Base-by-base conservation (phyloP, 352 stramenopile genomes). In the Pythium guiyangense region DNA sequence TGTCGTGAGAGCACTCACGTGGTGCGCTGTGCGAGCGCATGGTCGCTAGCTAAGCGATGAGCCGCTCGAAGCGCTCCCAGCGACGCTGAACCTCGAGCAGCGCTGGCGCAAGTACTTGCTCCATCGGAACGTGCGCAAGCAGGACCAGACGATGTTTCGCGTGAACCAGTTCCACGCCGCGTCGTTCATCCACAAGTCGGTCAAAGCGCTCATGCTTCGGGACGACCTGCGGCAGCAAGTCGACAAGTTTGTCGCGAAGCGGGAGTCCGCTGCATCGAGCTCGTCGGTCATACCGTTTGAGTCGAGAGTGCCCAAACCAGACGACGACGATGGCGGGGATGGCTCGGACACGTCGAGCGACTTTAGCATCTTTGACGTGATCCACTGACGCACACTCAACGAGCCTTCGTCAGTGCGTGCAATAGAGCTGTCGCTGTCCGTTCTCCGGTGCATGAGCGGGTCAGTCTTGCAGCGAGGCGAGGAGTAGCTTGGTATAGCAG, bases 151-250 rank as follows among this genome's bases (percentile, higher is more conserved):
- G 0, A 47, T 77, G 40, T 66, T 77, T 44, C 70, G 74, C 10
- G 51, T 86, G 42, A 86, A 86, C 54, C 74, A 86, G 15, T 83
- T 88, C 44, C 63, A 62, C 47, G 73, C 73, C 6, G 77, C 71
- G 25, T 54, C 67, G 25, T 54, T 81, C 14, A 45, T 88, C 5
- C 77, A 86, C 48, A 55, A 58, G 2, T 75, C 77, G 0, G 77
- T 86, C 20, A 88, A 79, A 35, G 52, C 73, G 3, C 51, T 77
- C 4, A 70, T 79, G 27, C 83, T 86, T 35, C 73, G 73, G 9
- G 59, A 83, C 22, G 74, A 88, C 43, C 47, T 88, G 20, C 69
- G 73, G 26, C 53, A 69, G 8, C 71, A 74, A 35, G 70, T 88
- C n/a, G 22, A 70, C 48, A 57, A 74, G 26, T 69, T 82, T 22